A percentile compares a stretch with the other conserved stretches of the same genome.
Conservation (phyloP, 2,329 filamentous ascomycete species). For the Torrubiellomyces zombiae region DNA sequence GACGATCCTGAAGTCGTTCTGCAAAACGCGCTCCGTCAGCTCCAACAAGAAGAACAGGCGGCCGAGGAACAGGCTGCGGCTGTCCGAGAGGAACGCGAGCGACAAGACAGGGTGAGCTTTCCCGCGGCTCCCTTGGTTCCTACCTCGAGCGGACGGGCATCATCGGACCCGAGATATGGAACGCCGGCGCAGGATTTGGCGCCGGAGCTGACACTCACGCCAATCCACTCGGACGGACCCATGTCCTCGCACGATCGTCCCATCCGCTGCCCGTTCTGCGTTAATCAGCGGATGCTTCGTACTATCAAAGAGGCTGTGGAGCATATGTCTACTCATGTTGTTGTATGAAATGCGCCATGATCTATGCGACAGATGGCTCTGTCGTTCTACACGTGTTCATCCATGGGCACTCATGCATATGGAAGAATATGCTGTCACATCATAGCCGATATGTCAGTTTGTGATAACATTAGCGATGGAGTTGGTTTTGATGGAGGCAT, state of each 20-base stretch:
- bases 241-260: slow-evolving; percentile 30
- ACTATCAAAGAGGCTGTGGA: slow-evolving; percentile 46
- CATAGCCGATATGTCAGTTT: no score
- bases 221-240: slow-evolving; percentile 33
- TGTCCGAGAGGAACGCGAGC: slow-evolving; percentile 34
- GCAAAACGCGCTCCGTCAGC: slow-evolving; percentile 39
- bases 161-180: slow-evolving; percentile 16
- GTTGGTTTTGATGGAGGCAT: no score
- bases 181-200: slow-evolving; percentile 18
- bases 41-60: slow-evolving; percentile 42
- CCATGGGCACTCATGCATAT: no score
- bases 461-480: no score
- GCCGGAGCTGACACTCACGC: slow-evolving; percentile 33
- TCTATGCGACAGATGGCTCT: no score
- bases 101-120: slow-evolving; percentile 22
- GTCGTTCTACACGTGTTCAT: no score
- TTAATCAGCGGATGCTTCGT: slow-evolving; percentile 43
- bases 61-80: slow-evolving; percentile 40
- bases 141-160: slow-evolving; percentile 12
- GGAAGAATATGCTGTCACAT: no score
- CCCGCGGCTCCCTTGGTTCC: slow-evolving; percentile 15
- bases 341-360: no score
- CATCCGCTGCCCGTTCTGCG: slow-evolving; percentile 41
- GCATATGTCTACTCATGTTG: slow-evolving; percentile 44
- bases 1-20: slow-evolving; percentile 42